These are phyloP conservation scores for Thermomyces lanuginosus DNA, from an alignment of 2,329 filamentous ascomycete species.

Conservation along the genomic window DNA sequence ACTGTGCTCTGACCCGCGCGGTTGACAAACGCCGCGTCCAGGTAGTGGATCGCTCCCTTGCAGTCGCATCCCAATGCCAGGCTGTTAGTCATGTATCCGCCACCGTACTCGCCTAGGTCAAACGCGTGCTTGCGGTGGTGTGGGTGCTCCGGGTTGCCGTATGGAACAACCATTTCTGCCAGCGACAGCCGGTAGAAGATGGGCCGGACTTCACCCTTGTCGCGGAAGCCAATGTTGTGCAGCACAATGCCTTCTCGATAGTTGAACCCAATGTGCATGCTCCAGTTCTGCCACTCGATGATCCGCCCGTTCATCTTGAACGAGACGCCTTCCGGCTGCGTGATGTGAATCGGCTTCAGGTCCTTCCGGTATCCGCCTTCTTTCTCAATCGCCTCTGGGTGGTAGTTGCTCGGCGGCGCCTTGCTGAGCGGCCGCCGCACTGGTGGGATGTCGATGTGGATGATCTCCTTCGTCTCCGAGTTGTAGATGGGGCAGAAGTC, in stretches of 20 bases:
- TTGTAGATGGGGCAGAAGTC: slow-evolving; percentile 93
- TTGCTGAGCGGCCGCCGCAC: slow-evolving; percentile 60
- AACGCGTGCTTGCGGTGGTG: slow-evolving; percentile 34
- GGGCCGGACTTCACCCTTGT: slow-evolving; percentile 59
- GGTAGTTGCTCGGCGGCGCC: slow-evolving; percentile 61
- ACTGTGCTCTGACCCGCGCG: slow-evolving; percentile 56
- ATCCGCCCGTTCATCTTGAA: slow-evolving; percentile 60
- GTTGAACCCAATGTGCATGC: slow-evolving; percentile 84
- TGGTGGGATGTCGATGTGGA: slow-evolving; percentile 70
- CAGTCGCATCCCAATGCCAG: slow-evolving; percentile 40
- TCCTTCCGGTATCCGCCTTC: slow-evolving; percentile 57
- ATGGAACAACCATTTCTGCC: slow-evolving; percentile 87
- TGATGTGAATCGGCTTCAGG: slow-evolving; percentile 74
- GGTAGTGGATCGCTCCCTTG: slow-evolving; percentile 81
- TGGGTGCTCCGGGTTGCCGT: slow-evolving; percentile 33
- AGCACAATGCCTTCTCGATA: slow-evolving; percentile 83
- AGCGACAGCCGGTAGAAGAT: slow-evolving; percentile 81
- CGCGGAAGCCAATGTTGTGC: slow-evolving; percentile 78
- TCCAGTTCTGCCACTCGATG: slow-evolving; percentile 87
- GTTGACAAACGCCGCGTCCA: slow-evolving; percentile 74
- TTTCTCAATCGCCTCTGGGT: slow-evolving; percentile 51
- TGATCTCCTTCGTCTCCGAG: slow-evolving; percentile 57
- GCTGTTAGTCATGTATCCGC: slow-evolving; percentile 34
- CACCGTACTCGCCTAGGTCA: slow-evolving; percentile 32
- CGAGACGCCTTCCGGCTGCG: slow-evolving; percentile 74